phyloP scores from a whole-genome alignment of 2,329 filamentous ascomycete genomes.

The Clarireedia hainanense region DNA sequence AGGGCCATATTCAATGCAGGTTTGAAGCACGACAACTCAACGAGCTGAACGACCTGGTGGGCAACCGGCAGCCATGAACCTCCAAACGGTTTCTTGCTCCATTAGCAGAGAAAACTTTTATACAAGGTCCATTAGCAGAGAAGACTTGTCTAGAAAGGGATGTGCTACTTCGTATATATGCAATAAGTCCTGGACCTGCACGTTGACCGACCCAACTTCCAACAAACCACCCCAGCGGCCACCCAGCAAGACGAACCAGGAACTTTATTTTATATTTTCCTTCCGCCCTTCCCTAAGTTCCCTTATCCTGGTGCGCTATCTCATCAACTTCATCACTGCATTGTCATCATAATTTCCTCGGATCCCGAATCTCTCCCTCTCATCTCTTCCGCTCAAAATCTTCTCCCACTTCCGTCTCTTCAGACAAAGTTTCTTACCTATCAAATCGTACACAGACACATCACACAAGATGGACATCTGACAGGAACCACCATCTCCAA shows the following conservation, averaged over 20 bases:
- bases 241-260: neutral
- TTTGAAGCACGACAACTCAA: too few relatives aligned
- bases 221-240: neutral
- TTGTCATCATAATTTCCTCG: too few relatives aligned
- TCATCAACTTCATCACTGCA: neutral
- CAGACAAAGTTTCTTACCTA: neutral
- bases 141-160: too few relatives aligned
- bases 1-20: too few relatives aligned
- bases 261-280: constrained; percentile 1
- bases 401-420: neutral
- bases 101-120: too few relatives aligned
- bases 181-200: too few relatives aligned
- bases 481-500: neutral
- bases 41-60: too few relatives aligned
- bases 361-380: too few relatives aligned
- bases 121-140: too few relatives aligned
- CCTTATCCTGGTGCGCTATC: neutral
- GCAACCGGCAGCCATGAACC: too few relatives aligned
- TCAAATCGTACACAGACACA: neutral
- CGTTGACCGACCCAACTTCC: neutral
- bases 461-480: neutral
- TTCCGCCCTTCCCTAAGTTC: neutral
- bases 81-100: too few relatives aligned
- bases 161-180: too few relatives aligned
- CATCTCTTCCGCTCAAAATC: neutral